Conservation (phyloP, 2,329 filamentous ascomycete species). For the Calonectria pteridis region DNA sequence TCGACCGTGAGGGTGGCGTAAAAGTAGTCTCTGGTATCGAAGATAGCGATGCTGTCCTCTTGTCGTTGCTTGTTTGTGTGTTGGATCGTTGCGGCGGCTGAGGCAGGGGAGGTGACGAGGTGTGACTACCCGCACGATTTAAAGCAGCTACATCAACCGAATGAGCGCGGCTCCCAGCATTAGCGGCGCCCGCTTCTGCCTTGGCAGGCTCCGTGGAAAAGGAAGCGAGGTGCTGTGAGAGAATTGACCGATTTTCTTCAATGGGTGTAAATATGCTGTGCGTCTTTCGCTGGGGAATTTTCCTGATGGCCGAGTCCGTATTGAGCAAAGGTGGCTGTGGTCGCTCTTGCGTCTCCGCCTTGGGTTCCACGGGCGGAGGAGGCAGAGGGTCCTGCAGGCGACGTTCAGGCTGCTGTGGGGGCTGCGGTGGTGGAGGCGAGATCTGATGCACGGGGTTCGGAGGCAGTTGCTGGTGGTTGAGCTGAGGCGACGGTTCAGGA, state of each 20-base stretch:
- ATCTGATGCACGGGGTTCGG: conserved; percentile 62
- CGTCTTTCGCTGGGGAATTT: conserved; percentile 80
- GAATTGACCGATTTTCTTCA: conserved; percentile 88
- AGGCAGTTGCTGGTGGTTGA: conserved; percentile 64
- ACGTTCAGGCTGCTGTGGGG: conserved; percentile 52
- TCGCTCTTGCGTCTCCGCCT: conserved; percentile 61
- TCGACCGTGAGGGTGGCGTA: conserved; percentile 81
- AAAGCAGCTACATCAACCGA: conserved; percentile 74
- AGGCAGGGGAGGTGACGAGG: conserved; percentile 68
- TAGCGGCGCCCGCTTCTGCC: conserved; percentile 50
- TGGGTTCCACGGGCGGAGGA: conserved; percentile 64
- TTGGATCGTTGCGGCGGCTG: conserved; percentile 62
- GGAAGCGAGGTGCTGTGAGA: conserved; percentile 84
- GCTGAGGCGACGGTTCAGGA: conserved; percentile 70
- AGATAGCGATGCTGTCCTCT: conserved; percentile 67
- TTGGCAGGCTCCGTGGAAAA: conserved; percentile 68
- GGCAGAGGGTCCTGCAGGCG: conserved; percentile 65
- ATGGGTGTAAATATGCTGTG: conserved; percentile 98
- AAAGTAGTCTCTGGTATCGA: conserved; percentile 74
- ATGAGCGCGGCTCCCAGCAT: conserved; percentile 63
- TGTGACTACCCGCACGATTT: conserved; percentile 60
- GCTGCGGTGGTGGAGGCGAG: conserved; percentile 65
- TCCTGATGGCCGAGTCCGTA: conserved; percentile 67
- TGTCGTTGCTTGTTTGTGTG: conserved; percentile 58
- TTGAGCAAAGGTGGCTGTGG: conserved; percentile 62